A percentile compares a stretch with the other conserved stretches of the same genome.
phyloP scores from a whole-genome alignment of 1,139 yeast genomes.

The Kurtzmaniella quercitrusa region DNA sequence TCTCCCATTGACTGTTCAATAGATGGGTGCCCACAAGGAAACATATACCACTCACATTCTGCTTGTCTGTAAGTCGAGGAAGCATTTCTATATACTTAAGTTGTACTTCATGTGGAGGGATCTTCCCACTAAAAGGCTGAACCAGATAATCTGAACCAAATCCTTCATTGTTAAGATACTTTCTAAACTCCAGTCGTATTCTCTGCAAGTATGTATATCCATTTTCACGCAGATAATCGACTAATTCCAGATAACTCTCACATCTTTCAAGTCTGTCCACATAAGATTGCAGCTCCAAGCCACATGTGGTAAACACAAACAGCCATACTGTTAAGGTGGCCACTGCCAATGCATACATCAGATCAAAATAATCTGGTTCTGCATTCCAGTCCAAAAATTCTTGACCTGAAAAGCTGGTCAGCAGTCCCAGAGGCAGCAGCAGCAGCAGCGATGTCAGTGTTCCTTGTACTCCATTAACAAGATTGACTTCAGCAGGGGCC shows the following conservation, averaged over 20 bases:
- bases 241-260: constrained; percentile 18
- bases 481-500: constrained; percentile 32
- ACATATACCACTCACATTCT: constrained; percentile 53
- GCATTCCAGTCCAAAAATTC: constrained; percentile 27
- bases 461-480: constrained; percentile 13
- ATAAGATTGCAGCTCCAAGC: constrained; percentile 33
- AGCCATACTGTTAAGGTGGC: constrained; percentile 49
- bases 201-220: constrained; percentile 39
- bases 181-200: constrained; percentile 23
- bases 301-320: constrained; percentile 36
- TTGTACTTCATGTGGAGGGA: constrained; percentile 30
- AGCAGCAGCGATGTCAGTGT: constrained; percentile 14
- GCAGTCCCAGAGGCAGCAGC: constrained; percentile 17
- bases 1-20: constrained; percentile 53
- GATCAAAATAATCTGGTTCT: constrained; percentile 28
- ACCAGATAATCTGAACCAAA: constrained; percentile 19
- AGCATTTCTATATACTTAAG: constrained; percentile 40
- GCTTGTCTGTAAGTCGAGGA: constrained; percentile 36
- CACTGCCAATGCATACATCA: constrained; percentile 41
- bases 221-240: constrained; percentile 27
- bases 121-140: constrained; percentile 26
- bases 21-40: constrained; percentile 43
- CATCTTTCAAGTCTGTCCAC: constrained; percentile 12
- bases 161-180: constrained; percentile 15
- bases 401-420: constrained; percentile 9